Evolutionary conservation across 2,329 filamentous ascomycete genomes (phyloP).

Genomic region (Xenoacremonium recifei): DNA sequence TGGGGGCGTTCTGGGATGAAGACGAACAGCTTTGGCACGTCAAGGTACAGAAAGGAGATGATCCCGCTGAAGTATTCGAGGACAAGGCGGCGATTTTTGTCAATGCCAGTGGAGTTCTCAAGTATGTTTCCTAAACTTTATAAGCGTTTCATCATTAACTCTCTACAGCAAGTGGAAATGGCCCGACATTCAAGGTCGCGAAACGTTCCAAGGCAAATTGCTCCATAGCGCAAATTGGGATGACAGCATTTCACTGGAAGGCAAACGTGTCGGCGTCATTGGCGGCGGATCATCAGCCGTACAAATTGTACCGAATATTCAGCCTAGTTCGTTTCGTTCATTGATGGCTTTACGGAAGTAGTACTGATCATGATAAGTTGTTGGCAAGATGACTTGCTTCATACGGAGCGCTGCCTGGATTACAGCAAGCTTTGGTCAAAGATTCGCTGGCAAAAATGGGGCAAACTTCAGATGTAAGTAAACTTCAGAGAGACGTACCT

Average conservation of each 20-base stretch:
- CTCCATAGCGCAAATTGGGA: slow-evolving; percentile 42
- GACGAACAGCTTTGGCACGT: slow-evolving; percentile 9
- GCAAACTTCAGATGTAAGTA: slow-evolving; percentile 43
- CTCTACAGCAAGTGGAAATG: slow-evolving; percentile 13
- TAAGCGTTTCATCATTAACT: not conserved
- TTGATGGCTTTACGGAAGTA: not conserved
- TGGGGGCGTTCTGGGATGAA: slow-evolving; percentile 17
- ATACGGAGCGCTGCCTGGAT: slow-evolving; percentile 13
- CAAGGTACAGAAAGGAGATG: slow-evolving; percentile 7
- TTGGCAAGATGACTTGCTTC: slow-evolving; percentile 10
- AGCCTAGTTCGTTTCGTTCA: slow-evolving; percentile 4
- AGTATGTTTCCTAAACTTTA: slow-evolving; percentile 2
- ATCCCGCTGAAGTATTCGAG: slow-evolving; percentile 6
- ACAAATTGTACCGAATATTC: slow-evolving; percentile 28
- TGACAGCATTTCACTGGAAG: slow-evolving; percentile 17
- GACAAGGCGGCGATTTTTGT: slow-evolving; percentile 12
- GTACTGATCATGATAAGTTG: slow-evolving; percentile 1
- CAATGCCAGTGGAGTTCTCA: slow-evolving; percentile 14
- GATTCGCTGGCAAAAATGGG: slow-evolving; percentile 43
- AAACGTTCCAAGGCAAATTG: slow-evolving; percentile 35
- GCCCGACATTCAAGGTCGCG: slow-evolving; percentile 9
- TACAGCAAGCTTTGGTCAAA: slow-evolving; percentile 10
- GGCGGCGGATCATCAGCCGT: slow-evolving; percentile 32
- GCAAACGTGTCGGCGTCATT: slow-evolving; percentile 30
- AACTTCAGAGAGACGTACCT: not conserved